Evolutionary conservation across 106 monocot species (phyloP).

Genomic region (Dendrobium catenatum): DNA sequence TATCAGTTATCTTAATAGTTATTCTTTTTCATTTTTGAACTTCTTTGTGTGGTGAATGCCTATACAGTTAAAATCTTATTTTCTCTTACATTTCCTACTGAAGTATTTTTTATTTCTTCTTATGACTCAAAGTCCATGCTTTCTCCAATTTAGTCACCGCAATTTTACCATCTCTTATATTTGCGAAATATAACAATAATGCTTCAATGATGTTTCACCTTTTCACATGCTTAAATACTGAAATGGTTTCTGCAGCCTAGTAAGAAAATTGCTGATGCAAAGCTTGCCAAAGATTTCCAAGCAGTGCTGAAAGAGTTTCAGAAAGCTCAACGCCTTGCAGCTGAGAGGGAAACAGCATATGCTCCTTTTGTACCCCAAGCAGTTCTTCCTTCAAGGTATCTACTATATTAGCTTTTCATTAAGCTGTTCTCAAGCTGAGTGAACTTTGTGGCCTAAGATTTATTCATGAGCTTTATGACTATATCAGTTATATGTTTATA

Average conservation of each 20-base stretch:
- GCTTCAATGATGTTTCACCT: background rate
- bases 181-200: background rate
- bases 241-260: constrained; percentile 33
- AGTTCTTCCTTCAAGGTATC: constrained; percentile 61
- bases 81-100: background rate
- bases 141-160: background rate
- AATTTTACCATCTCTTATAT: background rate
- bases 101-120: background rate
- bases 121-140: background rate
- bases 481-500: no score
- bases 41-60: background rate
- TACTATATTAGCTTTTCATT: background rate
- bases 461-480: no score
- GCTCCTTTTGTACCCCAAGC: constrained; percentile 74
- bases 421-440: background rate
- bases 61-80: background rate
- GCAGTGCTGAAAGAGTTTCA: constrained; percentile 78
- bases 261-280: constrained; percentile 90
- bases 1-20: no score
- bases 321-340: constrained; percentile 69
- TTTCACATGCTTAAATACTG: background rate
- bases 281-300: constrained; percentile 92
- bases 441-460: no score
- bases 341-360: constrained; percentile 80
- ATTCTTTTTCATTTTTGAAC: no score